Base-by-base conservation (phyloP, 2,329 filamentous ascomycete species). In the Colletotrichum sidae region DNA sequence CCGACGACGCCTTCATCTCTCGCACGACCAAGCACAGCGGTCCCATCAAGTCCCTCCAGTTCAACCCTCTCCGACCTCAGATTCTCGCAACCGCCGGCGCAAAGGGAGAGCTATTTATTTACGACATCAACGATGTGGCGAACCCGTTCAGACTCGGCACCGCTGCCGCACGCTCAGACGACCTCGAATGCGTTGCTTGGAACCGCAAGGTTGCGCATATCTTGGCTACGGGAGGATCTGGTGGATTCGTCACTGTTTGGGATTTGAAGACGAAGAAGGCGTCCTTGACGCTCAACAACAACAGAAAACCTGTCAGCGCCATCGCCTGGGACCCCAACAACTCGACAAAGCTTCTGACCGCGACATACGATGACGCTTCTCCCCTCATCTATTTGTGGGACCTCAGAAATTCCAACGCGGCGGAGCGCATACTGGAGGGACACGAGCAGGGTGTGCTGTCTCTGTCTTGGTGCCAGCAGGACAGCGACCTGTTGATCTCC, bases 141-240 rank as follows among this genome's bases (percentile, higher is more conserved):
- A 96, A 92, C 75, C 92, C 95, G 6, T 97, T 96, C 80, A 89
- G 94, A 69, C 84, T 99, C 38, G 96, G 96, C 66, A 96, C 92
- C 69, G 87, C 92, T 42, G 93, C 93, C 46, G 94, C 94, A 69
- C 91, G 95, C 75, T 92, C 94, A 44, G 95, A 98, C 73, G 96
- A 99, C 72, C 92, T 98, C 69, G 96, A 98, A 74, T 97, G 94
- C 70, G 84, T 99, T 67, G 95, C 97, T 71, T 99, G 96, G 96
- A 99, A 99, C 80, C 94, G 94, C 75, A 98, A 97, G 81, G 95
- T 98, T 46, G 89, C 95, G 12, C 95, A 99, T 76, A 99, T 99
- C 76, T 82, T 99, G 71, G 96, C 95, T 15, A 98, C 95, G 9
- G 96, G 96, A 70, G 95, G 94, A 75, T 92, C 89, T 68, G 94